Evolutionary conservation across 2,329 filamentous ascomycete genomes (phyloP).

Genomic region (Hymenoscyphus fraxineus): DNA sequence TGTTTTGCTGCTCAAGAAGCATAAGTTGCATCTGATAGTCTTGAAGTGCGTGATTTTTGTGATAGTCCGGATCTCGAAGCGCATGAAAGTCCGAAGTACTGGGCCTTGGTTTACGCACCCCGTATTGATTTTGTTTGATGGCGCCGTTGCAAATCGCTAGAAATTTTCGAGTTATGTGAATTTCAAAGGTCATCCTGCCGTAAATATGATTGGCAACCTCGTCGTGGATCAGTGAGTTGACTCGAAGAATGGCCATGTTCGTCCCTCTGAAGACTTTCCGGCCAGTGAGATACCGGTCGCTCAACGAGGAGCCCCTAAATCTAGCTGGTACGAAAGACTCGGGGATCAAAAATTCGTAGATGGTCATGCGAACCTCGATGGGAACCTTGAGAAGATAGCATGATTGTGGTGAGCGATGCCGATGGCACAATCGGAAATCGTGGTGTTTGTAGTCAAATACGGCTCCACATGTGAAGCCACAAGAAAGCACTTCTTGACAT

Average conservation of each 20-base stretch:
- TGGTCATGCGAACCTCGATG: slow-evolving; percentile 18
- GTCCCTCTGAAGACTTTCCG: neutral
- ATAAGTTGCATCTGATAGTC: slow-evolving; percentile 89
- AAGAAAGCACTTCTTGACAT: slow-evolving; percentile 16
- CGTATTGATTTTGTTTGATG: neutral
- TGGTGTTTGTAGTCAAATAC: slow-evolving; percentile 16
- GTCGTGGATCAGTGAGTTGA: slow-evolving; percentile 20
- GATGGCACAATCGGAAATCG: slow-evolving; percentile 19
- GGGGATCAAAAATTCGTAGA: slow-evolving; percentile 19
- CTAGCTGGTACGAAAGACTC: slow-evolving; percentile 16
- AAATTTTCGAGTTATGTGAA: slow-evolving; percentile 15
- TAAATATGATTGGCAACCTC: slow-evolving; percentile 19
- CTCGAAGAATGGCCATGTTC: slow-evolving; percentile 12
- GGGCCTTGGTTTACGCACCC: neutral
- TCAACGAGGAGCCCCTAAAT: neutral
- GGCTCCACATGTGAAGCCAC: slow-evolving; percentile 19
- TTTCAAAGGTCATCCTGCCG: slow-evolving; percentile 16
- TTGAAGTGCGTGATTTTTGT: slow-evolving; percentile 69
- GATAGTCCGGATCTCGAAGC: slow-evolving; percentile 55
- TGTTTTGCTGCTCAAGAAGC: slow-evolving; percentile 83
- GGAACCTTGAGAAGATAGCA: slow-evolving; percentile 22
- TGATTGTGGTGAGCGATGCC: slow-evolving; percentile 8
- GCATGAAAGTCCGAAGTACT: slow-evolving; percentile 58
- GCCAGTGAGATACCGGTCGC: neutral
- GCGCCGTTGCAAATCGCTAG: slow-evolving; percentile 20